Evolutionary conservation across 2,329 filamentous ascomycete species (phyloP), one percentile per base, ranked within the genome.

Genomic region (Penicillium capsulatum): DNA sequence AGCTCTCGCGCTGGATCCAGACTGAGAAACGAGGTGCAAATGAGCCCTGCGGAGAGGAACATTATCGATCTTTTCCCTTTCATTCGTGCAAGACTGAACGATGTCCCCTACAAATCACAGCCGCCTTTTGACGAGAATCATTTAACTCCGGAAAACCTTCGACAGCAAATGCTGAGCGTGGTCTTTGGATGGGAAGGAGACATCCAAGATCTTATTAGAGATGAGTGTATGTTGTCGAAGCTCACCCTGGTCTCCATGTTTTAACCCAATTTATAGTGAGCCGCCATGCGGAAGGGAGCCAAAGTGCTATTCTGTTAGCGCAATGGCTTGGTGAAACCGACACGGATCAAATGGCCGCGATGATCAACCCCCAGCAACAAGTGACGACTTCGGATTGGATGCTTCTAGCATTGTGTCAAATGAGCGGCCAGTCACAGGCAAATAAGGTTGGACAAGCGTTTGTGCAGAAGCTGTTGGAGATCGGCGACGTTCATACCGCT

Each of bases 381-480:
- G 90, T 92, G 77, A 91, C 88, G 7, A 88, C 86, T 2, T 86
- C 87, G 0, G 92, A 97, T 65, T 98, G 92, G 92, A 96, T 98
- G 88, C 70, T 97, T 42, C 71, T 98, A 24, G 91, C 92, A 8
- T 68, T 98, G 36, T 94, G 87, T 58, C 86, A 87, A 28, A 94
- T 97, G 66, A 88, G 86, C 36, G 78, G 81, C 2, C 73, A 80
- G 45, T 74, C 80, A 26, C 88, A 88, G 1, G 86, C 94, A 55
- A 90, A 94, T 61, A 94, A 94, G 62, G 80, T 97, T 11, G 89
- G 87, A 1, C 84, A 91, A 42, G 83, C 88, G 3, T 95, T 95
- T 53, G 87, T 95, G 1, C 90, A 95, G 63, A 82, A 89, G 34
- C 74, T 98, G 1, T 75, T 98, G 1, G 89, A 94, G 63, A 86